Evolutionary conservation across 805 yeast species (phyloP), one percentile per base, ranked within the genome.

Genomic region (Metschnikowia hibisci): DNA sequence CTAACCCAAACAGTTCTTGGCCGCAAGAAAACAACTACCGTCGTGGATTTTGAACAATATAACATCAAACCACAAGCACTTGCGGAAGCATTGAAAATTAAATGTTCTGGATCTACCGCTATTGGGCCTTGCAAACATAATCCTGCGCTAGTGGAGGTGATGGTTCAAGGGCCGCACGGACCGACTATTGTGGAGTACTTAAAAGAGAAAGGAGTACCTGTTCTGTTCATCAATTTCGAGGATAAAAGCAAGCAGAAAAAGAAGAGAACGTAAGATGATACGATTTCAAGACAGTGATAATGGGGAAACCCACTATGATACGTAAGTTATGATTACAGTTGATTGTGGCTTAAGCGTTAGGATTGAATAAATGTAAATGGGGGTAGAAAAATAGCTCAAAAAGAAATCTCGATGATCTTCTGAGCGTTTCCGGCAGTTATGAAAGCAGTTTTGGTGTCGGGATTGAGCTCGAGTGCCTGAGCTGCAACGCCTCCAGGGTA

Each of bases 141-240:
- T 40, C 82, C 82, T 4, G 75, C 73, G 30, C 55, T 75, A 0
- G 61, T 71, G 32, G 95, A 87, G 54, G 88, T 93, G 4, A 74
- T 81, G 36, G 95, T 93, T 2, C 98, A 93, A 66, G 99, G 99
- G 0, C 85, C 91, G 2, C 98, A 91, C 59, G 80, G 81, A 18
- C 74, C 78, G 36, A 60, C 74, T 0, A 78, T 84, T 9, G 66
- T 73, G n/a, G 82, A 81, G 2, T 60, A 82, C 34, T 64, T 90
- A 44, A 73, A 66, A 34, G 67, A 66, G 4, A 68, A 79, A 45
- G 95, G 96, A 0, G 64, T 91, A 20, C 82, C 84, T 18, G 60
- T 74, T 4, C 61, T 73, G 13, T 85, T 84, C 82, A 81, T 91
- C 13, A 76, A 74, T 18, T 75, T 78, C 44, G 81, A 76, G 44